Evolutionary conservation across 2,329 filamentous ascomycete genomes (phyloP), one percentile per base, ranked within the genome.

Genomic region (Cladosporium cucumerinum): DNA sequence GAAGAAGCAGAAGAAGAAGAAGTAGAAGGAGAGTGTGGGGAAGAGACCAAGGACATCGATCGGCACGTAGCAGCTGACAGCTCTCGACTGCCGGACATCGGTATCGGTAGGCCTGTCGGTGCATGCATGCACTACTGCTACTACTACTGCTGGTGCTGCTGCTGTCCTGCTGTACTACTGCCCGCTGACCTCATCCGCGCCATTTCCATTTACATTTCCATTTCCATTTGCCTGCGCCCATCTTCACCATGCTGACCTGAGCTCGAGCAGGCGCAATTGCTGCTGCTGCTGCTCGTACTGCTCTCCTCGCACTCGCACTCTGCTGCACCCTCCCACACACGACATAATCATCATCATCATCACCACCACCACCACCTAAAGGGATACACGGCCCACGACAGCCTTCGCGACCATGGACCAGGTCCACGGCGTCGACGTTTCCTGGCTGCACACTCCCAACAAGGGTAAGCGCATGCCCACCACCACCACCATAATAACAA

Each of bases 381-480:
- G 39, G 39, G 39, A 21, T n/a, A 21, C 39, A 2, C 39, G 39
- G 39, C 39, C n/a, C 39, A 46, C 1, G 18, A 57, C n/a, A 34
- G 55, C 55, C n/a, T 3, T 46, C 6, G 55, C 23, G 36, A 59
- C 36, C 51, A 94, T 94, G 91, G 91, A 94, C 79, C 88, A 90
- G 72, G 86, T 91, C 69, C 88, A 92, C 77, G 89, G 89, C 70
- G 86, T 96, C 74, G 92, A 96, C 79, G 92, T 96, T 74, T 93
- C 90, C 78, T 96, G 92, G 92, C 90, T 96, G 82, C 90, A 95
- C 79, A 90, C 91, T 75, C 87, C 89, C 71, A 87, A 88, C 69
- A 93, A 90, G 89, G 92, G 92, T 91, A 60, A 55, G 63, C 57
- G 61, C n/a, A 21, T 34, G 26, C 12, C 21, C n/a, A 57, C 18